phyloP scores from a whole-genome alignment of 192 early-diverging fungal genomes.

The Helicostylum pulchrum region DNA sequence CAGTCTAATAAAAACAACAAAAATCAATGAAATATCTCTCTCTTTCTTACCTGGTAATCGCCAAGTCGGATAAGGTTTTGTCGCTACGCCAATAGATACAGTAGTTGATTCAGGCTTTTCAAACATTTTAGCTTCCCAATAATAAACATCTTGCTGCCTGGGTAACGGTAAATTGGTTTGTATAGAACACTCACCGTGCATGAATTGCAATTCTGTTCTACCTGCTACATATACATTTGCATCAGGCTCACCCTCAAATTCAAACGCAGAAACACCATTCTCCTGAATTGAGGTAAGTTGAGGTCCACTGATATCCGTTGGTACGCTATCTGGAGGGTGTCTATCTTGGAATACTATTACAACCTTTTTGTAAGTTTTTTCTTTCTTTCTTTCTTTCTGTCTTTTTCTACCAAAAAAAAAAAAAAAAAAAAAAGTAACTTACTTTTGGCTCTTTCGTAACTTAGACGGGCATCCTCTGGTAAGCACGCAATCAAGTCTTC shows the following conservation, averaged over 20 bases:
- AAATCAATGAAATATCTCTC: neutral
- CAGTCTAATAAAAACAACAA: too few relatives aligned
- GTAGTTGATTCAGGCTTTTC: constrained; percentile 37
- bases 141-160: constrained; percentile 76
- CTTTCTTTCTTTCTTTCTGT: neutral
- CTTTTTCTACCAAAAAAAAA: too few relatives aligned
- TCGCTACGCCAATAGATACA: constrained; percentile 45
- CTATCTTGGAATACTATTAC: constrained; percentile 62
- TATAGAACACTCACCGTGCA: constrained; percentile 68
- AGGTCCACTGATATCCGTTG: constrained; percentile 70
- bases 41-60: constrained; percentile 35
- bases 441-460: constrained; percentile 45
- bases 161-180: constrained; percentile 80
- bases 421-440: neutral
- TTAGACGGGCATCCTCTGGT: constrained; percentile 41
- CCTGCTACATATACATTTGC: constrained; percentile 63
- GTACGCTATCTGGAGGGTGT: constrained; percentile 67
- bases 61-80: constrained; percentile 50
- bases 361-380: neutral
- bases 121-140: constrained; percentile 65
- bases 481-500: constrained; percentile 32
- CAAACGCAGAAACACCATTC: constrained; percentile 80
- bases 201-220: constrained; percentile 76
- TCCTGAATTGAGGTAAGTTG: constrained; percentile 77
- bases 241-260: constrained; percentile 68